phyloP scores from a whole-genome alignment of 164 flowering plant genomes.

The Paratinospora sagittata region DNA sequence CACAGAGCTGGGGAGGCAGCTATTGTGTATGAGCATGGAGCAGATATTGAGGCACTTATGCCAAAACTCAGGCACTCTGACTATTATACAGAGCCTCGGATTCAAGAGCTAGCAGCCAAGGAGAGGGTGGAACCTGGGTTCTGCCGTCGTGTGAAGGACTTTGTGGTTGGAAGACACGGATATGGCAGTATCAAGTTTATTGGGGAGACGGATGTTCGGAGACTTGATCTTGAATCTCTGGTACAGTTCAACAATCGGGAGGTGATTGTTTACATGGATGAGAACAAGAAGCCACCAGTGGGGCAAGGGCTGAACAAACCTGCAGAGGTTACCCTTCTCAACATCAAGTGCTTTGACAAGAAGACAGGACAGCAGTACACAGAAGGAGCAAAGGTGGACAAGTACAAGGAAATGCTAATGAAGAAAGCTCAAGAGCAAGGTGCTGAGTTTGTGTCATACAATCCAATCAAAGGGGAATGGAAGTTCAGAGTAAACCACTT shows the following conservation, averaged over 20 bases:
- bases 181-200: conserved; percentile 80
- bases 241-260: conserved; percentile 82
- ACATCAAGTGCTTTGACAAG: conserved; percentile 76
- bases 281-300: conserved; percentile 83
- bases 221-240: conserved; percentile 79
- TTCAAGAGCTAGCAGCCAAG: conserved; percentile 89
- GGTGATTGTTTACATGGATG: conserved; percentile 90
- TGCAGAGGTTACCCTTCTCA: conserved; percentile 90
- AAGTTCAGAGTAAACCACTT: conserved; percentile 85
- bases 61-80: conserved; percentile 82
- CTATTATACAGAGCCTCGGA: conserved; percentile 79
- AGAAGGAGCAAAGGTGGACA: conserved; percentile 66
- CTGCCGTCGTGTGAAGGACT: conserved; percentile 69
- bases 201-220: conserved; percentile 86
- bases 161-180: conserved; percentile 76
- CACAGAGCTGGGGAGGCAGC: conserved; percentile 93
- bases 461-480: conserved; percentile 85
- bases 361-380: conserved; percentile 69
- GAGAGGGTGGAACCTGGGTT: conserved; percentile 84
- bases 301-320: conserved; percentile 96
- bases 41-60: conserved; percentile 85
- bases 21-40: conserved; percentile 80
- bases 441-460: conserved; percentile 80
- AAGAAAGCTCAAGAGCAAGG: conserved; percentile 86
- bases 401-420: conserved; percentile 72